Evolutionary conservation across 768 basidiomycete species (phyloP).

Genomic region (Auricularia heimuer): DNA sequence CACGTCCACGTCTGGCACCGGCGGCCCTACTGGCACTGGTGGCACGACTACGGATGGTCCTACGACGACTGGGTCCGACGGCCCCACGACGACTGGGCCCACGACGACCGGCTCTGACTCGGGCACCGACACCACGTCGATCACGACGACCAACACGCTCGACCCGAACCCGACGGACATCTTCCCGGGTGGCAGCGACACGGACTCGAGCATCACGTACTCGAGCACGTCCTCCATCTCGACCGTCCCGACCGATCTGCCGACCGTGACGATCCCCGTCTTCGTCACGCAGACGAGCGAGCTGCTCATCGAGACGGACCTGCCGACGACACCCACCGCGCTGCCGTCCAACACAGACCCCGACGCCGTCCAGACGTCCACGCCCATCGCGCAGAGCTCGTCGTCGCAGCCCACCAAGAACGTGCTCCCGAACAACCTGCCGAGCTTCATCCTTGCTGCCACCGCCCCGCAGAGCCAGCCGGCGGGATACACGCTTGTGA

Average conservation of each 20-base stretch:
- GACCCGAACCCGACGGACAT: slow-evolving; percentile 9
- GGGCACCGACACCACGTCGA: neutral
- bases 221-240: neutral
- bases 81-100: slow-evolving; percentile 4
- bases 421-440: neutral
- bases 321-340: neutral
- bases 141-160: slow-evolving; percentile 24
- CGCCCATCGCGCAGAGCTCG: neutral
- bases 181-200: neutral
- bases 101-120: neutral
- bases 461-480: neutral
- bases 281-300: neutral
- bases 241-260: neutral
- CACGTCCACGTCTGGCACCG: neutral
- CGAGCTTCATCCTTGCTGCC: neutral
- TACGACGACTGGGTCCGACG: neutral
- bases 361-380: neutral
- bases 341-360: neutral
- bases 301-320: neutral
- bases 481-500: slow-evolving; percentile 42
- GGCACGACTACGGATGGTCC: neutral
- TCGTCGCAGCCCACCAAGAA: neutral
- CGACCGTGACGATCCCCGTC: slow-evolving; percentile 1
- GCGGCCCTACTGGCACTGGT: slow-evolving; percentile 1
- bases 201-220: neutral